These are phyloP conservation scores for Trichoderma pleuroti DNA, from an alignment of 2,329 filamentous ascomycete genomes.

Conservation along the genomic window DNA sequence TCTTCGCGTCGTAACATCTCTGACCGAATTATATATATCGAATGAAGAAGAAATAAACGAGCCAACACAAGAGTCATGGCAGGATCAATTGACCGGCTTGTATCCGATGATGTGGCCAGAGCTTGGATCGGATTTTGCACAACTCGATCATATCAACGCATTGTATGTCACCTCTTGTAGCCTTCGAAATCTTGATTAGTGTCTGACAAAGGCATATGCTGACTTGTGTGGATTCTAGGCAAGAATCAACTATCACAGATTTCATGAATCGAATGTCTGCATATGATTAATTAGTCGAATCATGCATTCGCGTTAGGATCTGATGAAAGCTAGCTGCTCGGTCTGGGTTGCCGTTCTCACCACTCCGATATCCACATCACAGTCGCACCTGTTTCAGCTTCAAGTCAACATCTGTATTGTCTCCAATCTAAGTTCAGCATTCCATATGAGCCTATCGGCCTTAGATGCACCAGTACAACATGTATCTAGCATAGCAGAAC, in stretches of 20 bases:
- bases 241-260: not conserved
- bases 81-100: not conserved
- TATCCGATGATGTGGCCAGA: not conserved
- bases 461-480: not conserved
- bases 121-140: not conserved
- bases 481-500: not conserved
- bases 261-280: not conserved
- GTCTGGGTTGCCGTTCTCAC: not conserved
- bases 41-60: not conserved
- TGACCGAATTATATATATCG: not conserved
- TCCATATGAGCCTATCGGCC: not conserved
- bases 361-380: not conserved
- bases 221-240: not conserved
- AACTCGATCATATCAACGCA: not conserved
- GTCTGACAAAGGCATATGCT: not conserved
- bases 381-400: not conserved
- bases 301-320: not conserved
- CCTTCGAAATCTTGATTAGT: not conserved
- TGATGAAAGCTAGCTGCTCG: not conserved
- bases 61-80: not conserved
- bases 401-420: not conserved
- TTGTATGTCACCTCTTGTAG: not conserved
- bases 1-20: not conserved
- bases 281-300: not conserved
- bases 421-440: not conserved